phyloP scores from a whole-genome alignment of 495 filamentous ascomycete genomes.

The Xanthoparmelia taractica region DNA sequence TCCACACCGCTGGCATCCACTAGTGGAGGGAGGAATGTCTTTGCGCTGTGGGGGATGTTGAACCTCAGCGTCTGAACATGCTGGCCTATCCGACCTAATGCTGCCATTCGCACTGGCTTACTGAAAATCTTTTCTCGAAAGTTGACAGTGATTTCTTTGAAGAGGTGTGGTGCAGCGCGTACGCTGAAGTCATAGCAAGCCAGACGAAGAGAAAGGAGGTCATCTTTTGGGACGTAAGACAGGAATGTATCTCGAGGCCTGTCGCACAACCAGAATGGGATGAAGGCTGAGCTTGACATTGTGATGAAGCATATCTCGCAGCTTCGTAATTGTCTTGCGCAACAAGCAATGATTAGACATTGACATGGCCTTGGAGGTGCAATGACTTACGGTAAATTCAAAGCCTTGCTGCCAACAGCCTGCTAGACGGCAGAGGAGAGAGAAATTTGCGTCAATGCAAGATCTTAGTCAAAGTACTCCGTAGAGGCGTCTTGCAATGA shows the following conservation, averaged over 20 bases:
- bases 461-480: background rate
- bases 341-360: constrained; percentile 6
- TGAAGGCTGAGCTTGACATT: constrained; percentile 34
- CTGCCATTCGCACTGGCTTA: constrained; percentile 55
- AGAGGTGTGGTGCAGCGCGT: constrained; percentile 42
- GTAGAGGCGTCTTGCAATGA: background rate
- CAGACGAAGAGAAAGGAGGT: constrained; percentile 42
- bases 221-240: constrained; percentile 33
- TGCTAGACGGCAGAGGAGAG: constrained; percentile 1
- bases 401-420: constrained; percentile 10
- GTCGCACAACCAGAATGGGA: constrained; percentile 45
- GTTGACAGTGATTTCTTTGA: constrained; percentile 40
- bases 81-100: constrained; percentile 62
- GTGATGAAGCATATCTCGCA: constrained; percentile 19
- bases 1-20: constrained; percentile 65
- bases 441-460: background rate
- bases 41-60: constrained; percentile 55
- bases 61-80: constrained; percentile 65
- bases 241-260: constrained; percentile 38
- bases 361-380: constrained; percentile 8
- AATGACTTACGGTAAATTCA: constrained; percentile 8
- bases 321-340: constrained; percentile 5
- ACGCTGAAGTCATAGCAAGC: constrained; percentile 46
- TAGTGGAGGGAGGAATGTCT: constrained; percentile 70
- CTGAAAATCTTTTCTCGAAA: constrained; percentile 67